Conservation (phyloP, 129 eudicot genomes). For the Chrysanthemum lavandulifolium region DNA sequence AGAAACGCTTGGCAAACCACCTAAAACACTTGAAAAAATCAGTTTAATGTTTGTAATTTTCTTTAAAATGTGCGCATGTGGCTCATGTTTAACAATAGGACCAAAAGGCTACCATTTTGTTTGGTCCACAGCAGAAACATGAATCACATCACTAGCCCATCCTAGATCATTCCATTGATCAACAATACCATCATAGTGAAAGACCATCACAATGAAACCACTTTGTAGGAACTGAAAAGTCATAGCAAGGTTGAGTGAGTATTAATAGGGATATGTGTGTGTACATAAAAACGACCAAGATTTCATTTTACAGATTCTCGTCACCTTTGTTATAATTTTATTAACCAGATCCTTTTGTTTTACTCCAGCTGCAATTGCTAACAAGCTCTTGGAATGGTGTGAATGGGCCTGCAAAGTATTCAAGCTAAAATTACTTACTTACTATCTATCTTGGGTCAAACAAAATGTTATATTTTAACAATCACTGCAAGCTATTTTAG, state of each 20-base stretch:
- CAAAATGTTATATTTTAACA: not conserved
- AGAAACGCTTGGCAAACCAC: slow-evolving; percentile 91
- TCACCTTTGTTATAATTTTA: slow-evolving; percentile 69
- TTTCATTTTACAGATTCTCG: not conserved
- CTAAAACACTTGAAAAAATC: slow-evolving; percentile 26
- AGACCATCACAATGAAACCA: slow-evolving; percentile 77
- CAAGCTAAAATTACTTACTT: not conserved
- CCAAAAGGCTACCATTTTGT: slow-evolving; percentile 55
- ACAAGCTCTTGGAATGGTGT: slow-evolving; percentile 41
- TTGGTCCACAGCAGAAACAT: slow-evolving; percentile 72
- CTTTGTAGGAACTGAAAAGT: slow-evolving; percentile 61
- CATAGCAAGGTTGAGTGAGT: not conserved
- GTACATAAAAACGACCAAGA: not conserved
- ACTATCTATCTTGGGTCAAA: not conserved
- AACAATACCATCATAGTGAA: slow-evolving; percentile 81
- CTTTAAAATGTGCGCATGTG: not conserved
- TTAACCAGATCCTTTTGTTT: slow-evolving; percentile 71
- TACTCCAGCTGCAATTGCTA: slow-evolving; percentile 88
- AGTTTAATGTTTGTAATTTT: not conserved
- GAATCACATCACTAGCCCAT: slow-evolving; percentile 68
- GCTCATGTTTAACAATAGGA: too few species aligned
- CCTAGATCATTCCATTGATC: slow-evolving; percentile 69
- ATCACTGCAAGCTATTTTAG: not conserved
- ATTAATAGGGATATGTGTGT: not conserved
- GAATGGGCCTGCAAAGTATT: slow-evolving; percentile 36